Evolutionary conservation across 192 early-diverging fungal species (phyloP), one percentile per base, ranked within the genome.

Genomic region (Coemansia sp.): DNA sequence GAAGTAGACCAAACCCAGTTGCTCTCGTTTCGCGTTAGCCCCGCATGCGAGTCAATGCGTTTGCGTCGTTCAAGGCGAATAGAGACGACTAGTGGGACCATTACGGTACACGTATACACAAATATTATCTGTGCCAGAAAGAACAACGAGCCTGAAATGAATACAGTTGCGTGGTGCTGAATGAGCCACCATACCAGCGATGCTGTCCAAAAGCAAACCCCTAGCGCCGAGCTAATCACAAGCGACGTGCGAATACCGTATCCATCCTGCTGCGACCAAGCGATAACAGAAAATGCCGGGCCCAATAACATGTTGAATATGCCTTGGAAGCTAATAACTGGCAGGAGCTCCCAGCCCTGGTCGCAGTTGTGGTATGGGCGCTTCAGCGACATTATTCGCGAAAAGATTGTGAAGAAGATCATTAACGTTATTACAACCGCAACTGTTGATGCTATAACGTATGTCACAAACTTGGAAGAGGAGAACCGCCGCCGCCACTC

Each of bases 241-340:
- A 72, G 69, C 7, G 69, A 62, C 8, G 43, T 49, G 16, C 64
- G 57, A 19, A 73, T 73, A n/a, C 70, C 70, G 45, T 66, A 66
- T n/a, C 52, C 64, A 35, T 73, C 70, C 22, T 66, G 50, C 39
- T 58, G 54, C 8, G 47, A 16, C 70, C 70, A 66, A 0, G 53
- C 37, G 3, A 58, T 27, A 29, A 62, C 3, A n/a, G 66, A 13
- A 48, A 54, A 66, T 4, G 45, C 12, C 2, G 54, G 54, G n/a
- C 29, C 37, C n/a, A n/a, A 23, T 11, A 56, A 10, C 1, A 12
- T 24, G 29, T 56, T 32, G 18, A 56, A 56, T 16, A 56, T 3
- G 2, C 54, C 54, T 7, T n/a, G 37, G 27, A 56, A 10, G 3
- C 27, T 20, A 6, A 20, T 29, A 11, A 59, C 13, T 9, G 59